A percentile compares a stretch with the other conserved stretches of the same genome.
These are phyloP conservation scores for Pterocarpus macrocarpus DNA, from an alignment of 306 rosid genomes.

Conservation along the genomic window DNA sequence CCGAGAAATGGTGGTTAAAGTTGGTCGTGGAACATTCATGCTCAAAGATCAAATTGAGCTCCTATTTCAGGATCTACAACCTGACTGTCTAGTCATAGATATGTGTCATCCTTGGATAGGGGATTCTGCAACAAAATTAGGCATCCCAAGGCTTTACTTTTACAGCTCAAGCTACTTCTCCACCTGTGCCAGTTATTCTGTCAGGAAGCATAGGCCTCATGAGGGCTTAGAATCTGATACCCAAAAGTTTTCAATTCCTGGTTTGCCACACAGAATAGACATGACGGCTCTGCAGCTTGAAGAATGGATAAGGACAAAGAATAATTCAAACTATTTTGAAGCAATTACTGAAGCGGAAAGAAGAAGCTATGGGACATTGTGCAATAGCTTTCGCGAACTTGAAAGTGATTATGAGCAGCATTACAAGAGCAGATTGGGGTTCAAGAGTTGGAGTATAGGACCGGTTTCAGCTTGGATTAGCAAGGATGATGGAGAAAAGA, in stretches of 20 bases:
- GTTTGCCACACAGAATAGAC: constrained; percentile 31
- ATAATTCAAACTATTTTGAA: background rate
- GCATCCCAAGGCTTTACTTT: constrained; percentile 44
- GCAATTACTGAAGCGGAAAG: constrained; percentile 32
- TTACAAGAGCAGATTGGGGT: constrained; percentile 3
- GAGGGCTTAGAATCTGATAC: constrained; percentile 29
- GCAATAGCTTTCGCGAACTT: constrained; percentile 44
- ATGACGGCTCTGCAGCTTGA: constrained; percentile 30
- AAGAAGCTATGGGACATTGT: constrained; percentile 50
- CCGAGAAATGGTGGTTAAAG: background rate
- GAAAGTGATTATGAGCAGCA: constrained; percentile 46
- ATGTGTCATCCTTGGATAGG: constrained; percentile 44
- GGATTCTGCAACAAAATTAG: constrained; percentile 35
- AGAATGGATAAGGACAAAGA: background rate
- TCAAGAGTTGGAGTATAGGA: constrained; percentile 47
- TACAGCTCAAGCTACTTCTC: constrained; percentile 48
- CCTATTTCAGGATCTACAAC: constrained; percentile 32
- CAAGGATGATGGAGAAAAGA: constrained; percentile 30
- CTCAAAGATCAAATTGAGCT: constrained; percentile 33
- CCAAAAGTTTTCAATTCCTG: constrained; percentile 36
- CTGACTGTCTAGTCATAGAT: constrained; percentile 40
- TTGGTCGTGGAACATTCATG: background rate
- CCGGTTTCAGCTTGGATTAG: constrained; percentile 46
- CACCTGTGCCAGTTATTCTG: background rate
- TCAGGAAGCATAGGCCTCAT: constrained; percentile 40